phyloP scores from a whole-genome alignment of 257 asterid genomes.

The Coffea canephora region DNA sequence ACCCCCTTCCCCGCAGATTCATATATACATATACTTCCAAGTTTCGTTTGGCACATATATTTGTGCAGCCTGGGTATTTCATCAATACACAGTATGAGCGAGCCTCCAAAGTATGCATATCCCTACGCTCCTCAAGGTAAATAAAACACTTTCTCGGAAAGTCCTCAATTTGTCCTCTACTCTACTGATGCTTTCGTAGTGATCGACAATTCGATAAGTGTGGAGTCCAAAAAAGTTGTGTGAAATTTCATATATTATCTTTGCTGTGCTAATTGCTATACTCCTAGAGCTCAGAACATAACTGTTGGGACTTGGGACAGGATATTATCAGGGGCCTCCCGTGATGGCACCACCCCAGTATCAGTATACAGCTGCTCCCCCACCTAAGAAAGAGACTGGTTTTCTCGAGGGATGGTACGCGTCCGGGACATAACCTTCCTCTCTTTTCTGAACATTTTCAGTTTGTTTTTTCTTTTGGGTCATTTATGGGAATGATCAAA shows the following conservation, averaged over 20 bases:
- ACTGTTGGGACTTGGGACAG: conserved; percentile 27
- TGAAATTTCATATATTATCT: not conserved
- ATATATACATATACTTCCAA: not conserved
- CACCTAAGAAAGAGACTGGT: conserved; percentile 46
- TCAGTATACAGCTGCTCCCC: conserved; percentile 48
- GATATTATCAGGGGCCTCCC: conserved; percentile 74
- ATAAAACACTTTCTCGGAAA: conserved; percentile 3
- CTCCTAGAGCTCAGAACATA: not conserved
- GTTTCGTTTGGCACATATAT: not conserved
- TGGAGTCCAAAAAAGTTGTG: not conserved
- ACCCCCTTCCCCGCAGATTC: not conserved
- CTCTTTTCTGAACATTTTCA: not conserved
- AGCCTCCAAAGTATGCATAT: conserved; percentile 57
- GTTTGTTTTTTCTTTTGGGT: not conserved
- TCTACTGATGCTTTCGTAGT: not conserved
- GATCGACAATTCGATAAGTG: not conserved
- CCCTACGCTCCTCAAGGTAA: conserved; percentile 73
- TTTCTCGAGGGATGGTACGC: conserved; percentile 65
- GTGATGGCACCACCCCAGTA: conserved; percentile 76
- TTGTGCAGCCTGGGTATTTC: not conserved
- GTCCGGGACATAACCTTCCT: not conserved
- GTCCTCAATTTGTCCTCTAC: not conserved
- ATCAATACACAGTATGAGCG: conserved; percentile 34
- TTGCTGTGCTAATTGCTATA: not conserved
- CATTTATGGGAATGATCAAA: not conserved